Evolutionary conservation across 192 early-diverging fungal species (phyloP), one percentile per base, ranked within the genome.

Genomic region (Spizellomyces sp.): DNA sequence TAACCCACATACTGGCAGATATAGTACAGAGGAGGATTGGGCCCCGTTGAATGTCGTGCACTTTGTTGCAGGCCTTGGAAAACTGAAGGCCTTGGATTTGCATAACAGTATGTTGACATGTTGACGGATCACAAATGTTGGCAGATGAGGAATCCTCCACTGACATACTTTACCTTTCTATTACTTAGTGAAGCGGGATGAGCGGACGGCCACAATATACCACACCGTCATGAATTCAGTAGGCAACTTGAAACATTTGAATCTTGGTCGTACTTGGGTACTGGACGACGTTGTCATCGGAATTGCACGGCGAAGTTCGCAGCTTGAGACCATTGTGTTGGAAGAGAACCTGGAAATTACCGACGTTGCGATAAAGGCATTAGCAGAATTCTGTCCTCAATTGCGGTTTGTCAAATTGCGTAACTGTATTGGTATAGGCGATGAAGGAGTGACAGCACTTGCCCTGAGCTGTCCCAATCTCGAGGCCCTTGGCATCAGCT

Each of bases 191-290:
- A 41, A 36, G 15, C 41, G 17, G 47, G 44, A 9, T 10, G 45
- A 45, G 15, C 6, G 15, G 27, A 19, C 44, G 44, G 17, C 9
- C 22, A 22, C 10, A 10, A 62, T 70, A 57, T 58, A 70, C 58
- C 36, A 5, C 44, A 45, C 15, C 1, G 17, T 46, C 43, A 14
- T 19, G 7, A 61, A 12, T 54, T 58, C 48, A 4, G 12, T 73
- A 10, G 46, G 56, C 17, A 43, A 19, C 5, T 45, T 75, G 15
- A 52, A 43, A 7, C 45, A 71, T 41, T 58, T 75, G 5, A 75
- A 75, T 9, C 67, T 75, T 12, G 74, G 74, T 4, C 74, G 74
- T 6, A 75, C 67, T 8, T 75, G 69, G 59, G 47, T 73, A 48
- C 4, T 9, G 5, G 74, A 75, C 48, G 62, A 45, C 1, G 27